Conservation (phyloP, 352 stramenopile genomes). For the Phytophthora hybrid region DNA sequence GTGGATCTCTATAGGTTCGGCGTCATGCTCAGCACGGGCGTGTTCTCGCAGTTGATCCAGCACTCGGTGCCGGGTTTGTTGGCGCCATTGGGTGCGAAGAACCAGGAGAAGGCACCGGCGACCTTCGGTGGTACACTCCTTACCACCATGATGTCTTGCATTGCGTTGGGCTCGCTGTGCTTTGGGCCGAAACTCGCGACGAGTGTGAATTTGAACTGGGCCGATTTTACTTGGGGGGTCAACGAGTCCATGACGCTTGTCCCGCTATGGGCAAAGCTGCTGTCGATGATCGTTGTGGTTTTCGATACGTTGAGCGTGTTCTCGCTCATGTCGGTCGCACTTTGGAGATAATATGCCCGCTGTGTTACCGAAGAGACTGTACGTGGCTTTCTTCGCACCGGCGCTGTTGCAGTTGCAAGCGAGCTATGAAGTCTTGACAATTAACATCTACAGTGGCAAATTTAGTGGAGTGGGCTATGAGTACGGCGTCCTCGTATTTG, state of each 20-base stretch:
- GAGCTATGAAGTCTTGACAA: constrained; percentile 50
- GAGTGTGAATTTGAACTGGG: constrained; percentile 94
- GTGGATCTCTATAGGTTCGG: constrained; percentile 83
- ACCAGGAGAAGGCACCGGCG: constrained; percentile 64
- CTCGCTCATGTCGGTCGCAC: constrained; percentile 91
- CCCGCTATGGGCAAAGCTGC: constrained; percentile 64
- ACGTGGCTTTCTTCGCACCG: constrained; percentile 85
- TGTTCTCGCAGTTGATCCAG: constrained; percentile 94
- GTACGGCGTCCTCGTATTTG: constrained; percentile 75
- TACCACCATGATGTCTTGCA: constrained; percentile 89
- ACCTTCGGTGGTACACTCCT: constrained; percentile 85
- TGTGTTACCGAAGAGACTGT: constrained; percentile 58
- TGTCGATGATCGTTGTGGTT: constrained; percentile 87
- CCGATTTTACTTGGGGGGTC: constrained; percentile 88
- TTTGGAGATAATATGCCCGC: constrained; percentile 93
- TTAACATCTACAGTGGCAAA: constrained; percentile 69
- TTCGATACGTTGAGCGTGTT: constrained; percentile 94
- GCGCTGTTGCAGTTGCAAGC: constrained; percentile 73
- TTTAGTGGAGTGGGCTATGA: constrained; percentile 69
- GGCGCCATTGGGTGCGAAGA: constrained; percentile 64
- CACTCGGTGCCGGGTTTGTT: constrained; percentile 91
- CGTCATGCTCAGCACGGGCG: constrained; percentile 91
- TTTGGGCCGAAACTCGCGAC: constrained; percentile 84
- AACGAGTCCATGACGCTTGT: constrained; percentile 49
- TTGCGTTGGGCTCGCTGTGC: constrained; percentile 83